Conservation (phyloP, 2,329 filamentous ascomycete species). For the Mycosphaerella sp. region DNA sequence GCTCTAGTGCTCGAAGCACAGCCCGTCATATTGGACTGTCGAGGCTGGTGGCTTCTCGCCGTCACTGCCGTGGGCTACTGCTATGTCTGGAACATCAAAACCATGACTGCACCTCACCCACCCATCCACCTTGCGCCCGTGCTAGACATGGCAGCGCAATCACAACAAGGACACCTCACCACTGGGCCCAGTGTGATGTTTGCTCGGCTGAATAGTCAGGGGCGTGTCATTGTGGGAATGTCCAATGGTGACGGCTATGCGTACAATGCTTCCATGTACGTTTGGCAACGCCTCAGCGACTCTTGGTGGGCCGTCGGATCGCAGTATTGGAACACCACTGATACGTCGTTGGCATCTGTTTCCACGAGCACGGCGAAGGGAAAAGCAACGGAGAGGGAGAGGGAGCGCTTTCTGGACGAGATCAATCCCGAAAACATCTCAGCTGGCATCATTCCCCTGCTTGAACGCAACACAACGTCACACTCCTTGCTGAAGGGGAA, state of each 20-base stretch:
- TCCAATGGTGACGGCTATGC: constrained; percentile 92
- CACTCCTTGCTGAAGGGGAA: constrained; percentile 87
- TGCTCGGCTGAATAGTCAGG: constrained; percentile 81
- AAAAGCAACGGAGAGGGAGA: constrained; percentile 27
- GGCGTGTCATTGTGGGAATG: constrained; percentile 79
- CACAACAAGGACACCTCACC: constrained; percentile 71
- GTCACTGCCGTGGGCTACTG: constrained; percentile 83
- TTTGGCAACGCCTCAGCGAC: constrained; percentile 94
- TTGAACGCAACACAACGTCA: constrained; percentile 91
- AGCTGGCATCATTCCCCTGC: constrained; percentile 83
- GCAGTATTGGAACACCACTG: constrained; percentile 98
- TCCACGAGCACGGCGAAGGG: constrained; percentile 51
- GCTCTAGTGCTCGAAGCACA: constrained; percentile 84
- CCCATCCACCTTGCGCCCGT: constrained; percentile 84
- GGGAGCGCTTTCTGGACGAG: constrained; percentile 45
- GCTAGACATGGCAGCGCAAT: constrained; percentile 76
- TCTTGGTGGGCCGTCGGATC: constrained; percentile 97
- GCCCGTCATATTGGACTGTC: constrained; percentile 85
- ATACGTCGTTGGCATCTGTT: constrained; percentile 76
- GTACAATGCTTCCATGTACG: constrained; percentile 77
- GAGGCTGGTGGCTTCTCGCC: constrained; percentile 82
- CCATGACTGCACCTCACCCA: constrained; percentile 69
- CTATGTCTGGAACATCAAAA: constrained; percentile 88
- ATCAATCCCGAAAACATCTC: constrained; percentile 60
- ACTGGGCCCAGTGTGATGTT: constrained; percentile 80